Base-by-base conservation (phyloP, 140 eudicot species). In the Bidens hawaiensis region DNA sequence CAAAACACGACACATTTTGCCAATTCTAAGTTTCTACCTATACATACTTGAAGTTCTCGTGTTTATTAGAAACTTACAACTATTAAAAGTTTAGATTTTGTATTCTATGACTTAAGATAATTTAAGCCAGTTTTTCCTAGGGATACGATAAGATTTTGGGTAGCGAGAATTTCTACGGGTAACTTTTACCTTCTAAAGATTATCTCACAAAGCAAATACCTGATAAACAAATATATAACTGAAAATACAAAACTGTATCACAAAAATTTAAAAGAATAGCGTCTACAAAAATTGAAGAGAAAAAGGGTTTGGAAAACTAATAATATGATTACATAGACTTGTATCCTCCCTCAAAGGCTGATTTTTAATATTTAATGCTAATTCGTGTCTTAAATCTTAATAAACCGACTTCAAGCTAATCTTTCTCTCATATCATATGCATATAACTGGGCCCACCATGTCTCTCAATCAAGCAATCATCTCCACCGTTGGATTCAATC, bases 381-480 rank as follows among this genome's bases (percentile, higher is more conserved):
- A 42, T 52, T 41, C 22, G 5, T 60, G 18, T 42, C 41, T 52
- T 63, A 17, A 19, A 9, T 42, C 41, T 52, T 63, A 17, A 19
- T 21, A 28, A 23, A 47, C 43, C 47, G 25, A 64, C 33, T 28
- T 22, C 50, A 7, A 49, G 15, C 79, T 68, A 78, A 10, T n/a
- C n/a, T n/a, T n/a, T n/a, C n/a, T n/a, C n/a, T n/a, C n/a, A n/a
- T n/a, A 78, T 78, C 50, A 78, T 55, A 19, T 82, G 68, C 28
- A 30, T 43, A 70, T 33, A 82, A 15, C 78, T 45, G 47, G 82
- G 73, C 53, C 89, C 89, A 68, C 79, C 64, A 28, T 68, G 80
- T 45, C 74, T 54, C 42, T 72, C 77, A 59, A 82, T 72, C 78
- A 82, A 82, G 74, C 79, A 76, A 73, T 70, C 89, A 52, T 79